Conservation (phyloP, 2,329 filamentous ascomycete species). For the Trichoderma pleuroti region DNA sequence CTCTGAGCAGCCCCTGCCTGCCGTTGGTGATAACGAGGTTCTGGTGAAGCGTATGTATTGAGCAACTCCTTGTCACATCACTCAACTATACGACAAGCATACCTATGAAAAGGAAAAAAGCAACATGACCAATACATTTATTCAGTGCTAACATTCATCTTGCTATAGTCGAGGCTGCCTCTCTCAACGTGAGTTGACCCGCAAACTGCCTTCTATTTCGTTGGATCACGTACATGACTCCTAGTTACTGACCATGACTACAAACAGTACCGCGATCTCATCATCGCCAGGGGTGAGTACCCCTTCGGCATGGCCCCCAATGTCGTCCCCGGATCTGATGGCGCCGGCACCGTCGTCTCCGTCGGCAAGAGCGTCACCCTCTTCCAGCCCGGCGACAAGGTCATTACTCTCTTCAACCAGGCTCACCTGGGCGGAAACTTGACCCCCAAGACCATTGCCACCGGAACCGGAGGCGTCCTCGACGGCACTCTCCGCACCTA, state of each 20-base stretch:
- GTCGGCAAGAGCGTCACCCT: constrained; percentile 47
- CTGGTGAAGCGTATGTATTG: constrained; percentile 54
- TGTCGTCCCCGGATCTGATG: constrained; percentile 51
- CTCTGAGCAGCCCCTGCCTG: constrained; percentile 53
- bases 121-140: not conserved
- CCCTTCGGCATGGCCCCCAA: constrained; percentile 41
- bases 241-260: not conserved
- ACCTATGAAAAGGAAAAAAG: not conserved
- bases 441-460: constrained; percentile 34
- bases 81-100: no score
- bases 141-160: not conserved
- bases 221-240: not conserved
- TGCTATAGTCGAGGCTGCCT: constrained; percentile 43
- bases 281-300: constrained; percentile 48
- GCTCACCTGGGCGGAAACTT: constrained; percentile 46
- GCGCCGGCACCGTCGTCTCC: constrained; percentile 51
- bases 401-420: constrained; percentile 61
- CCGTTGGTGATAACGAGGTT: constrained; percentile 66
- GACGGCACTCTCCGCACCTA: constrained; percentile 68
- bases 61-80: not conserved
- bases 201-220: not conserved
- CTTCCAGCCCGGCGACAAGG: constrained; percentile 51
- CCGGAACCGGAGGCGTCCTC: constrained; percentile 64
- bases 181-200: constrained; percentile 42
- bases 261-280: constrained; percentile 48